Percentiles rank a stretch among this genome's conserved stretches.
Evolutionary conservation across 331 rosid genomes (phyloP).

Genomic region (Stylosanthes scabra): DNA sequence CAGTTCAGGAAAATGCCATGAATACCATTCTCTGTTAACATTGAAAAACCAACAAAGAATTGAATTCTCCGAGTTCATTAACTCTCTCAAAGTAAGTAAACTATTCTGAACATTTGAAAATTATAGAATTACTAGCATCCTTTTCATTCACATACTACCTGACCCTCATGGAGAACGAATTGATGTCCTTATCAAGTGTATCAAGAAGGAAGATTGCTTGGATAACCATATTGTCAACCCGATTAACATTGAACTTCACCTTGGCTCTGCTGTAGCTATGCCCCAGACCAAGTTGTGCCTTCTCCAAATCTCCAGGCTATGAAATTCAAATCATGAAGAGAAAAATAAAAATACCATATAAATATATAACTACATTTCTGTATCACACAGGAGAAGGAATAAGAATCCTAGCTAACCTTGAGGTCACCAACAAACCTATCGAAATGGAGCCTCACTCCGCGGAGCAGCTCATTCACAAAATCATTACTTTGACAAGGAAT

Average conservation of each 20-base stretch:
- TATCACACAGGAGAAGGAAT: neutral
- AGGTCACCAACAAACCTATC: constrained; percentile 71
- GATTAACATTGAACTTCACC: constrained; percentile 93
- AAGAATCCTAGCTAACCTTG: constrained; percentile 60
- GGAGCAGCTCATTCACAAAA: constrained; percentile 75
- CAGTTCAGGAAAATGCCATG: constrained; percentile 99
- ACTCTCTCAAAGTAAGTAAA: neutral
- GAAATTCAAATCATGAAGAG: neutral
- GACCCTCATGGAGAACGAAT: constrained; percentile 95
- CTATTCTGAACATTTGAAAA: neutral
- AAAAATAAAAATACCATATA: constrained; percentile 1
- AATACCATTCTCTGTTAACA: constrained; percentile 90
- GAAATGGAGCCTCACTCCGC: constrained; percentile 85
- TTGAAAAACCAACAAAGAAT: neutral
- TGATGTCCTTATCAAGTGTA: constrained; percentile 93
- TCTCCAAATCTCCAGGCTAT: constrained; percentile 84
- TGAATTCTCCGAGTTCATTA: neutral
- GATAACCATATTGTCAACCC: constrained; percentile 98
- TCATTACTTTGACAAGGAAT: constrained; percentile 92
- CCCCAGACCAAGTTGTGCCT: constrained; percentile 93
- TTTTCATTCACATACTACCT: constrained; percentile 60
- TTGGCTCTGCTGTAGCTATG: constrained; percentile 99
- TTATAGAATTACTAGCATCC: neutral
- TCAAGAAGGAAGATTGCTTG: constrained; percentile 96
- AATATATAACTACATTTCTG: neutral